Evolutionary conservation across 805 yeast species (phyloP).

Genomic region (Candida coquimbonensis): DNA sequence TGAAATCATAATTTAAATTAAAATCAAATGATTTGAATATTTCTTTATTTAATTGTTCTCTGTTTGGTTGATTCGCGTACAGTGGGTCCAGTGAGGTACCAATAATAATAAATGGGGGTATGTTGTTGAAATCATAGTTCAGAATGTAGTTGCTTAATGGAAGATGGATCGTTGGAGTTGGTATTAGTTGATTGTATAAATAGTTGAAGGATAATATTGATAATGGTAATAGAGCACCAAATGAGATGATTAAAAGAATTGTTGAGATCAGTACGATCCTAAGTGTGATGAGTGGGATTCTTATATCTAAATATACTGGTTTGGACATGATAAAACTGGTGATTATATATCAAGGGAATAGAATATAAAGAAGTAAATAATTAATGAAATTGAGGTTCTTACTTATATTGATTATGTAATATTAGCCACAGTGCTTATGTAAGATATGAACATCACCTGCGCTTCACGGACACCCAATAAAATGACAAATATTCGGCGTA

Average conservation of each 20-base stretch:
- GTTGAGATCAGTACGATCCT: constrained; percentile 13
- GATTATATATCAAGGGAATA: background rate
- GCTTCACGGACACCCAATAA: too few relatives aligned
- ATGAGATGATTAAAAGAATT: constrained; percentile 10
- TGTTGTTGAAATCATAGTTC: constrained; percentile 15
- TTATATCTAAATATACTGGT: constrained; percentile 10
- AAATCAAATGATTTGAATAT: constrained; percentile 7
- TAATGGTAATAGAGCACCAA: constrained; percentile 15
- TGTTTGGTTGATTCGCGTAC: constrained; percentile 16
- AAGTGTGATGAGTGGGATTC: constrained; percentile 21
- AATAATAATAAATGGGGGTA: constrained; percentile 18
- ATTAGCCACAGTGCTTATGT: too few relatives aligned
- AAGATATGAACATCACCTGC: too few relatives aligned
- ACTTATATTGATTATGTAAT: too few relatives aligned
- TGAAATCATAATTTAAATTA: constrained; percentile 16
- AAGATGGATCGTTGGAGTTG: constrained; percentile 15
- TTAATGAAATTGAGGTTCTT: too few relatives aligned
- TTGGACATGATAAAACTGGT: background rate
- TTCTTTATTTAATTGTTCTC: background rate
- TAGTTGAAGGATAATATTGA: constrained; percentile 21
- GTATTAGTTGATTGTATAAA: constrained; percentile 19
- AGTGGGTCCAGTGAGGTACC: constrained; percentile 11
- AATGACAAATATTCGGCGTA: too few relatives aligned
- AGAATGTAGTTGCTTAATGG: constrained; percentile 16
- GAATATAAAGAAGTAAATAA: too few relatives aligned